These are phyloP conservation scores for Torulaspora franciscae DNA, from an alignment of 805 yeast species.

Conservation along the genomic window DNA sequence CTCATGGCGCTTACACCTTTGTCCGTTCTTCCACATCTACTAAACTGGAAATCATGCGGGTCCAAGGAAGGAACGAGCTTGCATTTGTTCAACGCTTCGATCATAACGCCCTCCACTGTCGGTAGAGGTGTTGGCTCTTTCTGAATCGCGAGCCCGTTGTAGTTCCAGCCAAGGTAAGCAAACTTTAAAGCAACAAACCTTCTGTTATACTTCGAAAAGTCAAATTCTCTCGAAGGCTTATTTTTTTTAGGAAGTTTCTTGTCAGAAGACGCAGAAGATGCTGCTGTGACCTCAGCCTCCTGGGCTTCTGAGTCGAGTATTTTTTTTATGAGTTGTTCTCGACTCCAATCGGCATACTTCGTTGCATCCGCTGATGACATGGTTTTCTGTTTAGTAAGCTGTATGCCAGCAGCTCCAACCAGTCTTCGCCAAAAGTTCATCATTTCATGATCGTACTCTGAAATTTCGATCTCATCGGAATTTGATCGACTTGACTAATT, in stretches of 20 bases:
- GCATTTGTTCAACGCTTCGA: slow-evolving; percentile 66
- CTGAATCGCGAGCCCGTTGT: slow-evolving; percentile 85
- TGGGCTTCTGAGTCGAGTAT: slow-evolving; percentile 51
- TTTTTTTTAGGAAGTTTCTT: slow-evolving; percentile 16
- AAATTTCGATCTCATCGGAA: background rate
- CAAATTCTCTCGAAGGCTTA: slow-evolving; percentile 47
- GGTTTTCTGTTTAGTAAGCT: background rate
- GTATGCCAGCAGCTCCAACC: background rate
- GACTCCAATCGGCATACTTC: slow-evolving; percentile 59
- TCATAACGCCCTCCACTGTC: slow-evolving; percentile 75
- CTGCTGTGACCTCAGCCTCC: background rate
- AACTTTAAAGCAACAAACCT: slow-evolving; percentile 76
- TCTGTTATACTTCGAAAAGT: slow-evolving; percentile 55
- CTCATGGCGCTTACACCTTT: slow-evolving; percentile 96
- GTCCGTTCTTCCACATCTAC: slow-evolving; percentile 93
- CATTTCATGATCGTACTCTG: background rate
- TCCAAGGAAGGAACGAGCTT: slow-evolving; percentile 57
- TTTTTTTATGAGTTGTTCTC: slow-evolving; percentile 54
- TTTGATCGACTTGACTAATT: background rate
- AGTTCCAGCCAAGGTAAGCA: slow-evolving; percentile 91
- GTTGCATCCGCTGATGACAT: slow-evolving; percentile 12
- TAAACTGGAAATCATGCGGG: slow-evolving; percentile 63
- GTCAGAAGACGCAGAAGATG: background rate
- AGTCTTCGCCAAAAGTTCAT: slow-evolving; percentile 10
- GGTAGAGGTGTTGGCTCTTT: slow-evolving; percentile 70